A percentile compares a stretch with the other conserved stretches of the same genome.
These are phyloP conservation scores for Datura wrightii DNA, from an alignment of 257 asterid genomes.

Conservation along the genomic window DNA sequence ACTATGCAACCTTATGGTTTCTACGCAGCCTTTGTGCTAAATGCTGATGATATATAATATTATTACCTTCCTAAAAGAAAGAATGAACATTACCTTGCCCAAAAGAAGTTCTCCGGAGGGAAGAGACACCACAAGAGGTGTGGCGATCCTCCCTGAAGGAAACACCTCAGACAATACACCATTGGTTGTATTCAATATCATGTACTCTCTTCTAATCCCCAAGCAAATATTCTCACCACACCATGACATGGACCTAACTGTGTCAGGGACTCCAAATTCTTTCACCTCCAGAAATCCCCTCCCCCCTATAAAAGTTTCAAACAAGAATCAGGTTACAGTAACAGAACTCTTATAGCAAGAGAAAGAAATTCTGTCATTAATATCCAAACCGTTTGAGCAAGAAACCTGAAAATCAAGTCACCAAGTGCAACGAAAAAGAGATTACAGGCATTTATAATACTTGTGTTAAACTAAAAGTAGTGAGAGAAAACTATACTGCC, in stretches of 20 bases:
- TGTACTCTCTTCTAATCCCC: conserved; percentile 86
- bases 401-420: conserved; percentile 7
- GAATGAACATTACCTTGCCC: conserved; percentile 66
- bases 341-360: background rate
- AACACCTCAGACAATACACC: conserved; percentile 92
- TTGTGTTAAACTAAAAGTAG: conserved; percentile 1
- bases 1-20: background rate
- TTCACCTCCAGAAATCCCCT: conserved; percentile 95
- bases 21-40: background rate
- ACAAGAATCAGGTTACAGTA: background rate
- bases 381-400: background rate
- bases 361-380: background rate
- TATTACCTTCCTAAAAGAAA: background rate
- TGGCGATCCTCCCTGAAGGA: conserved; percentile 93
- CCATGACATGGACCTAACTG: conserved; percentile 95
- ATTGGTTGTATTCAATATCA: conserved; percentile 73
- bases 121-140: conserved; percentile 89
- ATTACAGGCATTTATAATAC: background rate
- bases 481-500: background rate
- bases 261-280: conserved; percentile 90
- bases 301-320: conserved; percentile 66
- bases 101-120: conserved; percentile 94
- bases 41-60: background rate
- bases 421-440: background rate
- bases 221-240: conserved; percentile 95